Conservation (phyloP, 2,329 filamentous ascomycete genomes). For the Epicoccum nigrum region DNA sequence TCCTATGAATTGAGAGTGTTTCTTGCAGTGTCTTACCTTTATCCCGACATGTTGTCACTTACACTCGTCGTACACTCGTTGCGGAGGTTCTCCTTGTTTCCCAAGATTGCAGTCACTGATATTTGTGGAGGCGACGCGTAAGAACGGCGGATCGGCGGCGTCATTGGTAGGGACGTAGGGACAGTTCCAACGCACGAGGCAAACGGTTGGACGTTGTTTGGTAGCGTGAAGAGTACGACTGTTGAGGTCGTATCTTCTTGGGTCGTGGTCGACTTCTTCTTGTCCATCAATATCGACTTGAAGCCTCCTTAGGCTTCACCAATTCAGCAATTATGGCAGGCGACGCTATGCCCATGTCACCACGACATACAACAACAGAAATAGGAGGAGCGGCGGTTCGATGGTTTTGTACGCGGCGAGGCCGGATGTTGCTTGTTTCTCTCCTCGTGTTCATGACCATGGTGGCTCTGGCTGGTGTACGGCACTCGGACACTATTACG, state of each 20-base stretch:
- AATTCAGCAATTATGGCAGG: constrained; percentile 25
- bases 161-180: constrained; percentile 4
- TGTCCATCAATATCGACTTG: neutral
- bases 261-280: neutral
- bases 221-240: neutral
- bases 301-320: neutral
- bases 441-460: constrained; percentile 27
- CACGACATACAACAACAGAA: constrained; percentile 28
- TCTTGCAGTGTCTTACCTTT: neutral
- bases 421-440: constrained; percentile 32
- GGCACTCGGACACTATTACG: constrained; percentile 29
- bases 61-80: neutral
- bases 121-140: constrained; percentile 16
- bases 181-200: neutral
- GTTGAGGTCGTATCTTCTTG: neutral
- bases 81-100: constrained; percentile 1
- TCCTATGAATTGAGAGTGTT: neutral
- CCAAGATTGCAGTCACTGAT: constrained; percentile 6
- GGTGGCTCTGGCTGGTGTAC: constrained; percentile 21
- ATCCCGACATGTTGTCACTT: constrained; percentile 1
- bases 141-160: constrained; percentile 11
- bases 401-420: constrained; percentile 40
- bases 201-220: neutral
- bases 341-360: constrained; percentile 36
- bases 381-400: constrained; percentile 37